Percentiles rank a stretch among this genome's conserved stretches.
Evolutionary conservation across 192 early-diverging fungal species (phyloP).

Genomic region (Fimicolochytrium jonesii): DNA sequence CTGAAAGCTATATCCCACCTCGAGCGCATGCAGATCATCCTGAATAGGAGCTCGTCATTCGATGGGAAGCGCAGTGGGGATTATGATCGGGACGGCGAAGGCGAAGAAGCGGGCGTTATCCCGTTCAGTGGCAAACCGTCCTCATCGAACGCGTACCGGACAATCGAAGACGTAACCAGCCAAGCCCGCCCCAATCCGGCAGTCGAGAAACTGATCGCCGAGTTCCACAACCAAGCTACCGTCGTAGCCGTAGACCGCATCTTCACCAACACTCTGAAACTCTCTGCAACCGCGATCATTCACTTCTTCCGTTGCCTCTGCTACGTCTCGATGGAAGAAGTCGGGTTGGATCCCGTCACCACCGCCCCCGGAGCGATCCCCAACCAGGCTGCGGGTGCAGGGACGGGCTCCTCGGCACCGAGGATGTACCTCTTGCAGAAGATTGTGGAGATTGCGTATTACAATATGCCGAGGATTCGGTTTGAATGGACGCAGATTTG

Average conservation of each 20-base stretch:
- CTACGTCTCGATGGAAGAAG: slow-evolving; percentile 83
- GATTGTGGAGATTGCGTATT: slow-evolving; percentile 93
- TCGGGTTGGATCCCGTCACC: slow-evolving; percentile 45
- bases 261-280: slow-evolving; percentile 71
- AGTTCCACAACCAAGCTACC: slow-evolving; percentile 58
- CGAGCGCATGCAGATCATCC: slow-evolving; percentile 79
- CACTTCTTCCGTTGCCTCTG: slow-evolving; percentile 86
- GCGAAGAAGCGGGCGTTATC: not conserved
- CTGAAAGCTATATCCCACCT: slow-evolving; percentile 80
- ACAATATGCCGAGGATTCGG: slow-evolving; percentile 95
- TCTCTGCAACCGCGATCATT: slow-evolving; percentile 79
- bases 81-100: not conserved
- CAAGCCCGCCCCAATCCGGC: slow-evolving; percentile 22
- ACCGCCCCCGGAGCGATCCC: slow-evolving; percentile 25
- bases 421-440: slow-evolving; percentile 91
- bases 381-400: not conserved
- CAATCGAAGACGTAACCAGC: slow-evolving; percentile 27
- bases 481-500: slow-evolving; percentile 94
- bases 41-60: slow-evolving; percentile 29
- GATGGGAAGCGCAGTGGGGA: slow-evolving; percentile 6
- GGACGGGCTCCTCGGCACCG: slow-evolving; percentile 33
- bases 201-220: slow-evolving; percentile 44
- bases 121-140: slow-evolving; percentile 1
- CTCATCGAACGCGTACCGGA: slow-evolving; percentile 5
- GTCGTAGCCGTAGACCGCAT: slow-evolving; percentile 81